Conservation (phyloP, 1,139 yeast genomes). For the Suhomyces bolitotheri region DNA sequence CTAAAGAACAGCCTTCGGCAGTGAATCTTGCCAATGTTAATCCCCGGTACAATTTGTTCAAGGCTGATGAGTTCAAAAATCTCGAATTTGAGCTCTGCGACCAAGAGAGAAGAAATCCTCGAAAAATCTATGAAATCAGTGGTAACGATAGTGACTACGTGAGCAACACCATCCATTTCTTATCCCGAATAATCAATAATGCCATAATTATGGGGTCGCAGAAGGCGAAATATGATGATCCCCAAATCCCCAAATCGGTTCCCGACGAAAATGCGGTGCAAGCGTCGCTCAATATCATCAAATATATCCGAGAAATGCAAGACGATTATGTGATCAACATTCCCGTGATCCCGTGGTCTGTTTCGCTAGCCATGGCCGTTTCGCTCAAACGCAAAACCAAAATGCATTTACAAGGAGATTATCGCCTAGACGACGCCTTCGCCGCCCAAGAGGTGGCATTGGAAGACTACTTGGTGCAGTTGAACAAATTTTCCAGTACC, state of each 20-base stretch:
- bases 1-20: constrained; percentile 6
- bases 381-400: constrained; percentile 19
- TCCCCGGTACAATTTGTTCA: constrained; percentile 22
- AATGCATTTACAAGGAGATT: constrained; percentile 8
- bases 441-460: constrained; percentile 9
- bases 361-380: constrained; percentile 24
- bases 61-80: constrained; percentile 28
- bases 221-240: constrained; percentile 30
- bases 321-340: constrained; percentile 24
- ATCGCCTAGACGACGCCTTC: too few relatives aligned
- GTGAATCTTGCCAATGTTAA: constrained; percentile 9
- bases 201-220: constrained; percentile 28
- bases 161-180: constrained; percentile 23
- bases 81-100: constrained; percentile 31
- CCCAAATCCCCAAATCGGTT: constrained; percentile 22
- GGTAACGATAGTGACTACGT: constrained; percentile 16
- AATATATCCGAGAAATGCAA: constrained; percentile 24
- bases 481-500: constrained; percentile 24
- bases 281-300: constrained; percentile 31
- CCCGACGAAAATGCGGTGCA: constrained; percentile 25
- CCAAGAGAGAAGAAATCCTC: constrained; percentile 16
- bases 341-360: constrained; percentile 33
- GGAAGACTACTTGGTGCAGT: constrained; percentile 22
- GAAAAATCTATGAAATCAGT: constrained; percentile 10
- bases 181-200: constrained; percentile 31